Conservation (phyloP, 23 red algal species). For the Agarophyton chilense region DNA sequence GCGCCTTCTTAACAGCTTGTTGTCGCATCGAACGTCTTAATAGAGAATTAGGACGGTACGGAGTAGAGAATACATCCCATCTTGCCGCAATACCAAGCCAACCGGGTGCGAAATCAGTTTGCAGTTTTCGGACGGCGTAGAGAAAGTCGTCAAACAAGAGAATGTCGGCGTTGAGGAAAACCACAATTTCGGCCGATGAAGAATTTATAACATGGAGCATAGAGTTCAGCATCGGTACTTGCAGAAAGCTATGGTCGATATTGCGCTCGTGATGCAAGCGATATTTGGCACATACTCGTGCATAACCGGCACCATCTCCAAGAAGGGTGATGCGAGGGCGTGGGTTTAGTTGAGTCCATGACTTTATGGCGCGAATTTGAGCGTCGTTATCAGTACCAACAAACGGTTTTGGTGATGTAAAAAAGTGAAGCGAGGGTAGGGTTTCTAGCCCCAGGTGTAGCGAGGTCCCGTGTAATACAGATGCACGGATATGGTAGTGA, state of each 20-base stretch:
- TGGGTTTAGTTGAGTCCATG: constrained; percentile 77
- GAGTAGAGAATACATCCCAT: constrained; percentile 85
- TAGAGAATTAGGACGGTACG: background rate
- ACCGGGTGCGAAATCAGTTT: constrained; percentile 4
- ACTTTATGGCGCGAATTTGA: constrained; percentile 78
- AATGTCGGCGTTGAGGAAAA: constrained; percentile 92
- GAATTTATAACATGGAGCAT: constrained; percentile 69
- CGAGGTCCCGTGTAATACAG: background rate
- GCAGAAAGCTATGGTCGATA: constrained; percentile 80
- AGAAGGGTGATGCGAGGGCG: constrained; percentile 69
- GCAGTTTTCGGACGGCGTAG: constrained; percentile 61
- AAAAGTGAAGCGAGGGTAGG: constrained; percentile 62
- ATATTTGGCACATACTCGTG: constrained; percentile 53
- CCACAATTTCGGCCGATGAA: constrained; percentile 53
- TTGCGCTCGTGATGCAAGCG: constrained; percentile 46
- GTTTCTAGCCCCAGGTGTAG: background rate
- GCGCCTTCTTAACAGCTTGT: constrained; percentile 32
- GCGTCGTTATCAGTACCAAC: constrained; percentile 58
- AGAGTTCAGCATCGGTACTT: constrained; percentile 87
- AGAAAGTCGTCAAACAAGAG: constrained; percentile 84
- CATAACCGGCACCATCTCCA: constrained; percentile 71
- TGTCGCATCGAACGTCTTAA: background rate
- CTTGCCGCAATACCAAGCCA: constrained; percentile 89
- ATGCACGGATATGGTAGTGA: background rate
- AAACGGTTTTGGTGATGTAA: constrained; percentile 91